These are phyloP conservation scores for Salvia miltiorrhiza DNA, from an alignment of 257 asterid species.

Conservation along the genomic window DNA sequence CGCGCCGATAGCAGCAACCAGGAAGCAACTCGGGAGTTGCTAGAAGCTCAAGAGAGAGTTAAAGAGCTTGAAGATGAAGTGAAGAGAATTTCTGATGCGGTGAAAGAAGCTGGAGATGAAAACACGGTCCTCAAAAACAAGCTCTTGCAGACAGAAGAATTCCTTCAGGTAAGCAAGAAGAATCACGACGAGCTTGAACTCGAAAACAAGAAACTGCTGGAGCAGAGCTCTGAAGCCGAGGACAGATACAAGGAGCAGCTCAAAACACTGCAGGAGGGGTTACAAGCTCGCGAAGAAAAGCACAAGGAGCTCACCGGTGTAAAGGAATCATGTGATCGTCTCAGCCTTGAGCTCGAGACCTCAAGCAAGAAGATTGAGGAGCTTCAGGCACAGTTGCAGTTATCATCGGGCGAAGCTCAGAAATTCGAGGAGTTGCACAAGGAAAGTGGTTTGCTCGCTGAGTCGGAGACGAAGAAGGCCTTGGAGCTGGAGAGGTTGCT, in stretches of 20 bases:
- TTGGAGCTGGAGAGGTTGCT: conserved; percentile 67
- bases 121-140: conserved; percentile 53
- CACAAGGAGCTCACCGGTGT: conserved; percentile 48
- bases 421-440: conserved; percentile 78
- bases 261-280: conserved; percentile 57
- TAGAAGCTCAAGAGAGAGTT: conserved; percentile 70
- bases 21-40: conserved; percentile 46
- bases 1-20: conserved; percentile 24
- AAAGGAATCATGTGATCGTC: conserved; percentile 57
- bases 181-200: conserved; percentile 54
- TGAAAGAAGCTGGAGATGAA: conserved; percentile 63
- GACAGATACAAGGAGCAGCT: conserved; percentile 48
- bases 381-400: conserved; percentile 52
- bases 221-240: conserved; percentile 53
- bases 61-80: conserved; percentile 69
- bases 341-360: conserved; percentile 58
- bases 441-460: conserved; percentile 66
- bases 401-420: conserved; percentile 47
- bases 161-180: conserved; percentile 36
- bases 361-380: conserved; percentile 65
- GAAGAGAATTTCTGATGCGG: conserved; percentile 41
- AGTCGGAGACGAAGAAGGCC: conserved; percentile 62
- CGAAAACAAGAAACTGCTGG: conserved; percentile 49
- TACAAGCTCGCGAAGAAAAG: conserved; percentile 53
- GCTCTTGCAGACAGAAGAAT: conserved; percentile 50